Percentiles rank a stretch among this genome's conserved stretches.
phyloP scores from a whole-genome alignment of 805 yeast genomes.

The Candida mattraensis region DNA sequence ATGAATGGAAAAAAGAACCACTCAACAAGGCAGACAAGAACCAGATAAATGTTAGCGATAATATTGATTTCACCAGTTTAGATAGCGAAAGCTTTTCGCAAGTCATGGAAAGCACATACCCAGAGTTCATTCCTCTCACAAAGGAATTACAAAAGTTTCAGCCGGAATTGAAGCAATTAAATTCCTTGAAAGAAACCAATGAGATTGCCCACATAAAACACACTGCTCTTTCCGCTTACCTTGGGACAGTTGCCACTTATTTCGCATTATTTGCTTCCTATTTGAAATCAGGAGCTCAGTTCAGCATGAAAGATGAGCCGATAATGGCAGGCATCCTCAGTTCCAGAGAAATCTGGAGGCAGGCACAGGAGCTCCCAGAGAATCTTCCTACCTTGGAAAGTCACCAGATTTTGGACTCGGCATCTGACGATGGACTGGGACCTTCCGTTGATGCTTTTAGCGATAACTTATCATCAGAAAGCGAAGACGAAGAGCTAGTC shows the following conservation, averaged over 20 bases:
- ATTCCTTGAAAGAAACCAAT: conserved; percentile 26
- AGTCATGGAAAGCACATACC: conserved; percentile 62
- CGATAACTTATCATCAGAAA: conserved; percentile 22
- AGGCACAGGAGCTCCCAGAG: conserved; percentile 58
- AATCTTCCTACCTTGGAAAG: conserved; percentile 18
- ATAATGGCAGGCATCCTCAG: conserved; percentile 85
- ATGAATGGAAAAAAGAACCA: conserved; percentile 66
- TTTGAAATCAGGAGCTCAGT: conserved; percentile 47
- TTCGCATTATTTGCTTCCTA: conserved; percentile 70
- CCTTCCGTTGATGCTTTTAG: conserved; percentile 23
- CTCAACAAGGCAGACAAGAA: conserved; percentile 39
- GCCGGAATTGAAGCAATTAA: conserved; percentile 41
- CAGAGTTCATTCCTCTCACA: conserved; percentile 79
- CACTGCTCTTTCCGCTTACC: conserved; percentile 73
- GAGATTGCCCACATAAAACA: conserved; percentile 50
- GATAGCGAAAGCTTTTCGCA: conserved; percentile 53
- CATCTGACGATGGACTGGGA: conserved; percentile 18
- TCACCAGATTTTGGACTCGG: conserved; percentile 24
- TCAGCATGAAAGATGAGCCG: conserved; percentile 77
- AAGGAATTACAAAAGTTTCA: conserved; percentile 54
- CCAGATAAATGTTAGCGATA: conserved; percentile 34
- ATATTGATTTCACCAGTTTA: conserved; percentile 48
- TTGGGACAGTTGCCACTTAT: conserved; percentile 77
- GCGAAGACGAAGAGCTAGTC: conserved; percentile 17
- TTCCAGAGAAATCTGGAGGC: conserved; percentile 87